Percentiles rank a stretch among this genome's conserved stretches.
phyloP scores from a whole-genome alignment of 2,329 filamentous ascomycete genomes.

The Cladophialophora carrionii region DNA sequence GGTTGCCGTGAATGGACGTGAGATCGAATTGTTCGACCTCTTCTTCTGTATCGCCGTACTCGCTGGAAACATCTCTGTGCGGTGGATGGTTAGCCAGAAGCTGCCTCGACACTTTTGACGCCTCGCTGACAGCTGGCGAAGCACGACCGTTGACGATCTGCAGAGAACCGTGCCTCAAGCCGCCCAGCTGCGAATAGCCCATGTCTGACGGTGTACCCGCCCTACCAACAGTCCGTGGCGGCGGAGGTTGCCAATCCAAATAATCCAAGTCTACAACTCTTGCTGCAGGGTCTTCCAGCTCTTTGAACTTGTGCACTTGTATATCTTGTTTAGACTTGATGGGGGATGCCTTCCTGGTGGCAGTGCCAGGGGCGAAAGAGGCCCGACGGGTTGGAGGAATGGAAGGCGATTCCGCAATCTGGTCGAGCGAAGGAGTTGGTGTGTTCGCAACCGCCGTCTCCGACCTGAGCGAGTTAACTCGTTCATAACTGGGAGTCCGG shows the following conservation, averaged over 20 bases:
- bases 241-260: slow-evolving; percentile 28
- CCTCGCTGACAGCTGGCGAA: slow-evolving; percentile 38
- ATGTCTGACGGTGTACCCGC: slow-evolving; percentile 36
- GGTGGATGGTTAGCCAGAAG: slow-evolving; percentile 18
- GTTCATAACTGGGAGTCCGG: slow-evolving; percentile 22
- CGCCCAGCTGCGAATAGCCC: slow-evolving; percentile 36
- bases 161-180: slow-evolving; percentile 34
- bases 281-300: slow-evolving; percentile 14
- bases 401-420: slow-evolving; percentile 25
- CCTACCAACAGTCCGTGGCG: slow-evolving; percentile 31
- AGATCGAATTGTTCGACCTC: slow-evolving; percentile 9
- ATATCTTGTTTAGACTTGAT: slow-evolving; percentile 9
- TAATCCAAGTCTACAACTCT: slow-evolving; percentile 17
- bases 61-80: slow-evolving; percentile 34
- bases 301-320: slow-evolving; percentile 8
- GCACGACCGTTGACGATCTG: slow-evolving; percentile 39
- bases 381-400: slow-evolving; percentile 35
- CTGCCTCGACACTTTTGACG: slow-evolving; percentile 33
- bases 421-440: slow-evolving; percentile 24
- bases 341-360: slow-evolving; percentile 33
- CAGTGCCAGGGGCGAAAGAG: slow-evolving; percentile 36
- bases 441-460: slow-evolving; percentile 15
- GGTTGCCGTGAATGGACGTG: not conserved
- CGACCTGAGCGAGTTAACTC: slow-evolving; percentile 11
- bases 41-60: slow-evolving; percentile 36